Evolutionary conservation across 2,329 filamentous ascomycete species (phyloP).

Genomic region (Sordariomycetes sp.): DNA sequence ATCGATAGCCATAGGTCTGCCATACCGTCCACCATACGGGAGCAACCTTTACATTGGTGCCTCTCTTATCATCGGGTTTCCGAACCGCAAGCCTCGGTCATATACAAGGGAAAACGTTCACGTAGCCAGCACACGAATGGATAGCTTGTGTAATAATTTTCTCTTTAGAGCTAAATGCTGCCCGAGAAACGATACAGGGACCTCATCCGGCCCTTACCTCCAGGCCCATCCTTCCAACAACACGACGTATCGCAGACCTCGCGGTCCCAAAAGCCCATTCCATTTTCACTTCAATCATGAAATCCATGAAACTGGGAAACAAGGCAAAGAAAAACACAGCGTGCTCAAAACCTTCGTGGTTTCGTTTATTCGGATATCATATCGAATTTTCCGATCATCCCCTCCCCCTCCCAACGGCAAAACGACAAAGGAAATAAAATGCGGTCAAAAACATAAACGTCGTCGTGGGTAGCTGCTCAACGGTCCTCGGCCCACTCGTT

Average conservation of each 20-base stretch:
- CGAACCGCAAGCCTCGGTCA: too few relatives aligned
- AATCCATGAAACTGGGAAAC: not conserved
- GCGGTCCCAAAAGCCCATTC: not conserved
- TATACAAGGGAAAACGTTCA: too few relatives aligned
- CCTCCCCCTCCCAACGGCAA: not conserved
- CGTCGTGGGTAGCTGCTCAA: conserved; percentile 19
- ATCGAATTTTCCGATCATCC: not conserved
- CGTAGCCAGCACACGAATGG: too few relatives aligned
- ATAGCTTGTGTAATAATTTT: too few relatives aligned
- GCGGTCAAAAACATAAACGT: not conserved
- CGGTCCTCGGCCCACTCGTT: conserved; percentile 87
- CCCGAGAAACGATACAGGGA: too few relatives aligned
- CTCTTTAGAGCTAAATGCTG: too few relatives aligned
- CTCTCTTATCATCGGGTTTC: too few relatives aligned
- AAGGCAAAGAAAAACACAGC: not conserved
- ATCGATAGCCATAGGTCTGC: too few relatives aligned
- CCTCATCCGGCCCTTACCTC: too few relatives aligned
- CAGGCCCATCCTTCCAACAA: not conserved
- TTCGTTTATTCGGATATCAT: not conserved
- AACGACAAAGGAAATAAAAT: not conserved
- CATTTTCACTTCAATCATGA: not conserved
- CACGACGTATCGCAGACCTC: not conserved
- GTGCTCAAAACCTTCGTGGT: not conserved
- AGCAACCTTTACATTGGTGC: too few relatives aligned
- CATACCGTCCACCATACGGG: too few relatives aligned